Conservation (phyloP, 2,329 filamentous ascomycete genomes). For the Ilyonectria robusta region DNA sequence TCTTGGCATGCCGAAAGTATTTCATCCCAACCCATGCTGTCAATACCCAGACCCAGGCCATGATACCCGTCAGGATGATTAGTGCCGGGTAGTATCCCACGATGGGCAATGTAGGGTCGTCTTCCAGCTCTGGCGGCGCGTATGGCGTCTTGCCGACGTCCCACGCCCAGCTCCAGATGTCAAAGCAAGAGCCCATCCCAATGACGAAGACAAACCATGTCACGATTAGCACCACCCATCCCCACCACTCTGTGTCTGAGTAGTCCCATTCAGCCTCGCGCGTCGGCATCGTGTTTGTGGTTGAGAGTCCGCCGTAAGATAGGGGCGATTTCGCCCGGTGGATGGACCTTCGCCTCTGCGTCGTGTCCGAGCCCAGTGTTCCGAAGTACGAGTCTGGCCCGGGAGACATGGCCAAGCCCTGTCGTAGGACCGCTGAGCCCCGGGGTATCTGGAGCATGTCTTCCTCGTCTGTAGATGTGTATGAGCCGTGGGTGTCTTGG, state of each 20-base stretch:
- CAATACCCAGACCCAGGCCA: constrained; percentile 99
- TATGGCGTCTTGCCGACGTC: constrained; percentile 97
- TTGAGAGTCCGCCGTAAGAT: constrained; percentile 67
- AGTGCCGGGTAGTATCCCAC: constrained; percentile 97
- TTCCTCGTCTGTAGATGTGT: constrained; percentile 84
- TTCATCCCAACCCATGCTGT: constrained; percentile 99
- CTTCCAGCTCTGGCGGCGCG: constrained; percentile 93
- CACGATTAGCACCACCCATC: constrained; percentile 90
- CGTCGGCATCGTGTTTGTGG: constrained; percentile 61
- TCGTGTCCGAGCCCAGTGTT: constrained; percentile 56
- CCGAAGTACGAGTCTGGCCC: constrained; percentile 76
- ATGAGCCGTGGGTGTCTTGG: constrained; percentile 41
- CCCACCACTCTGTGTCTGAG: constrained; percentile 97
- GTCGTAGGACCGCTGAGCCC: constrained; percentile 60
- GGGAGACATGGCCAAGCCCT: constrained; percentile 64
- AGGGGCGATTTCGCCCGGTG: constrained; percentile 73
- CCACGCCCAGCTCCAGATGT: constrained; percentile 99
- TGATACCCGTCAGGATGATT: constrained; percentile 92
- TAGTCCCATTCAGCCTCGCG: constrained; percentile 84
- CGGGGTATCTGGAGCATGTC: constrained; percentile 77
- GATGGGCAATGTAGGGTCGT: constrained; percentile 94
- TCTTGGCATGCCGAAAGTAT: constrained; percentile 97
- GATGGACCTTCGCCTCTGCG: constrained; percentile 61
- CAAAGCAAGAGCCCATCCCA: constrained; percentile 95
- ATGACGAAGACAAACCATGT: constrained; percentile 98